Conservation (phyloP, 1,139 yeast species). For the Zygosaccharomyces pseudobailii region DNA sequence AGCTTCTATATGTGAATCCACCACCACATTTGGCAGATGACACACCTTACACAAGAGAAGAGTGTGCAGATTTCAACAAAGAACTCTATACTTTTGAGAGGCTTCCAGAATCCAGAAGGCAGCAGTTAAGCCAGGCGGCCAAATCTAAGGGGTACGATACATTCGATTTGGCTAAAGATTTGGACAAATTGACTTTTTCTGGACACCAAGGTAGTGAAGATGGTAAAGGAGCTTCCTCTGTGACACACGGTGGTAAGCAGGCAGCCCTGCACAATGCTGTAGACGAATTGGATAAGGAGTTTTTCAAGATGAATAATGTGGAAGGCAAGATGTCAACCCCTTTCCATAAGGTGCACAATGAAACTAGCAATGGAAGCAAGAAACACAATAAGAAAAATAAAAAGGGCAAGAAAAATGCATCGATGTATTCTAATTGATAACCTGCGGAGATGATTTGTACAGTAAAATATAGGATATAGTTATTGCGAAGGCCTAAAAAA, state of each 20-base stretch:
- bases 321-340: conserved; percentile 65
- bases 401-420: conserved; percentile 36
- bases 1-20: conserved; percentile 76
- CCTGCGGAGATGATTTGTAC: not conserved
- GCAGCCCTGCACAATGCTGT: conserved; percentile 75
- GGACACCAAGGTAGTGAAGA: conserved; percentile 58
- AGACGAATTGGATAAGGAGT: conserved; percentile 77
- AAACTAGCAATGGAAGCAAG: conserved; percentile 49
- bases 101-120: conserved; percentile 67
- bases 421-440: conserved; percentile 16
- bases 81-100: conserved; percentile 62
- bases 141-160: conserved; percentile 49
- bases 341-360: conserved; percentile 53
- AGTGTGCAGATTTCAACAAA: conserved; percentile 62
- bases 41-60: conserved; percentile 44
- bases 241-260: conserved; percentile 71
- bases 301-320: conserved; percentile 63
- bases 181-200: conserved; percentile 70
- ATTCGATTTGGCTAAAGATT: conserved; percentile 65
- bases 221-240: conserved; percentile 38
- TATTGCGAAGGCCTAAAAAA: not conserved
- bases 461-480: not conserved
- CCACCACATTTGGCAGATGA: conserved; percentile 64
- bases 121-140: conserved; percentile 63
- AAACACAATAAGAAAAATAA: conserved; percentile 77